Conservation (phyloP, 2,329 filamentous ascomycete genomes). For the Clonostachys sp. region DNA sequence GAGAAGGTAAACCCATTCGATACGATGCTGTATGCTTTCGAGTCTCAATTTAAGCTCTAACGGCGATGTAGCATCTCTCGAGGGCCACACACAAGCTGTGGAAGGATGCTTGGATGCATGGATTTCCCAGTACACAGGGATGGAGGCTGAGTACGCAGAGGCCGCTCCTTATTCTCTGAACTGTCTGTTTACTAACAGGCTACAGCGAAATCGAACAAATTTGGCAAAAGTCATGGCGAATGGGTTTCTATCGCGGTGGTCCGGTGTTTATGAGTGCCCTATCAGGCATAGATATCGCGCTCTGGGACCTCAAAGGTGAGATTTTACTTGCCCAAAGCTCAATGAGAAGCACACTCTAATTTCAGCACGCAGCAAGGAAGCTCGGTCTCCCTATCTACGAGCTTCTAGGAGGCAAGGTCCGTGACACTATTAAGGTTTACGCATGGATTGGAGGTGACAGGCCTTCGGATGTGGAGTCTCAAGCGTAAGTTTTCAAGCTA, state of each 20-base stretch:
- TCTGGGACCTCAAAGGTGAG: slow-evolving; percentile 68
- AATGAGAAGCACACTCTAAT: too few species aligned
- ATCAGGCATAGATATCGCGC: slow-evolving; percentile 72
- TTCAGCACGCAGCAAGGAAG: slow-evolving; percentile 26
- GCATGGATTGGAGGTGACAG: slow-evolving; percentile 76
- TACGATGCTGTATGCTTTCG: too few species aligned
- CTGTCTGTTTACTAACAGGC: background rate
- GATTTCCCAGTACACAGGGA: slow-evolving; percentile 55
- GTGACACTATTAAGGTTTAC: slow-evolving; percentile 67
- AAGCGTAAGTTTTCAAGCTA: slow-evolving; percentile 40
- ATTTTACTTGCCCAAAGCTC: background rate
- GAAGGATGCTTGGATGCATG: slow-evolving; percentile 70
- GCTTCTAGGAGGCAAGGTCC: slow-evolving; percentile 69
- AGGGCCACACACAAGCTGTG: slow-evolving; percentile 69
- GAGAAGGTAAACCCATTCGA: slow-evolving; percentile 35
- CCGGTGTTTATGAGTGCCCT: slow-evolving; percentile 78
- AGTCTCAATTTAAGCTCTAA: too few species aligned
- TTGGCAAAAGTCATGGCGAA: slow-evolving; percentile 70
- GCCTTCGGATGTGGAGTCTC: slow-evolving; percentile 59
- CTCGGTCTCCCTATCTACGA: slow-evolving; percentile 67
- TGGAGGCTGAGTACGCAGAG: slow-evolving; percentile 61
- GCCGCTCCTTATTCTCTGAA: background rate
- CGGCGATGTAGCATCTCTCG: slow-evolving; percentile 48
- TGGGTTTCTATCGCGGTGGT: slow-evolving; percentile 72
- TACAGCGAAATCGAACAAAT: slow-evolving; percentile 72